Evolutionary conservation across 805 yeast species (phyloP), one percentile per base, ranked within the genome.

Genomic region (Candida bentonensis): DNA sequence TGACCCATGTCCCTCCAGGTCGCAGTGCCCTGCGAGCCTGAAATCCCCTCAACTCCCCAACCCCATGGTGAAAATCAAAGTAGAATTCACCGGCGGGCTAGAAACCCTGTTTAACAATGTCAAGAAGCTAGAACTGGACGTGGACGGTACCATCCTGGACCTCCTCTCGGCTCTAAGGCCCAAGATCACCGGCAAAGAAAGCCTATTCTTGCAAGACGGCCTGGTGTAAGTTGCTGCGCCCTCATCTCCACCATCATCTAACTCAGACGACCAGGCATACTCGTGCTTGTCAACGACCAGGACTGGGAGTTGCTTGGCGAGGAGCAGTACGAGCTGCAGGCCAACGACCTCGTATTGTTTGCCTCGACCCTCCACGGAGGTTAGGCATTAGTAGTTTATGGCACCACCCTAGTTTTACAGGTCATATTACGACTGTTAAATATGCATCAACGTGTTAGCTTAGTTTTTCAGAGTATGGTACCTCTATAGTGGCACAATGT

Each of bases 331-430:
- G 76, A 69, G n/a, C 60, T 92, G 15, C 82, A 84, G 60, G 64
- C 72, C 41, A 79, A 82, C 11, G 98, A 89, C 60, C 69, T 75
- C 21, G 72, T 89, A 33, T 77, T 94, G 2, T 89, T 89, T 56
- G 89, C 96, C 1, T 82, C 94, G 36, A 92, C 98, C 2, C 66
- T 89, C 48, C 98, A 89, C 54, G 98, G 98, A 3, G 98, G 98
- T 41, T 89, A 58, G 56, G 11, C n/a, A 21, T 15, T 15, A 23
- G 27, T 33, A 7, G 4, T 33, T 30, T 3, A 20, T 4, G n/a
- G 25, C 41, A 36, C n/a, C n/a, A n/a, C n/a, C n/a, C n/a, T n/a
- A n/a, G n/a, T n/a, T n/a, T n/a, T n/a, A n/a, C n/a, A n/a, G n/a
- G n/a, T n/a, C n/a, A n/a, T n/a, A n/a, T n/a, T n/a, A n/a, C n/a